A percentile compares a stretch with the other conserved stretches of the same genome.
These are phyloP conservation scores for Penicillium sp. DNA, from an alignment of 2,329 filamentous ascomycete genomes.

Conservation along the genomic window DNA sequence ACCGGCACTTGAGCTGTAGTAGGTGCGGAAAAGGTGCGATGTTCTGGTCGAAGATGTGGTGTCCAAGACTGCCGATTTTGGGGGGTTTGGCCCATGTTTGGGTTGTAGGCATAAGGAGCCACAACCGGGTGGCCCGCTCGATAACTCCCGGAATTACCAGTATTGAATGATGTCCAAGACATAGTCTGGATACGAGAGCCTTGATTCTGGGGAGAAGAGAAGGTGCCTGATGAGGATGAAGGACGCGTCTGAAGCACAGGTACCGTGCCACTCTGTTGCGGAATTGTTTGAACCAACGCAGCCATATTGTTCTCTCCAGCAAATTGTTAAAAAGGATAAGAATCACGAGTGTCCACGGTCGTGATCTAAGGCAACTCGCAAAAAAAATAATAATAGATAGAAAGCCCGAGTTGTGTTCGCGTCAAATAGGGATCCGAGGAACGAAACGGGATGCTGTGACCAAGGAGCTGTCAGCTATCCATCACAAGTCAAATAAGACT, in stretches of 20 bases:
- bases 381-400: slow-evolving; percentile 1
- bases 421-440: slow-evolving; percentile 20
- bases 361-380: slow-evolving; percentile 15
- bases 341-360: slow-evolving; percentile 21
- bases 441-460: slow-evolving; percentile 19
- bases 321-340: slow-evolving; percentile 13
- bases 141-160: slow-evolving; percentile 45
- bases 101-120: slow-evolving; percentile 77
- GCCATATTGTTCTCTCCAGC: slow-evolving; percentile 62
- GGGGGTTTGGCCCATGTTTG: slow-evolving; percentile 55
- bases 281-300: slow-evolving; percentile 77
- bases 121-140: slow-evolving; percentile 58
- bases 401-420: slow-evolving; percentile 7
- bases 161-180: slow-evolving; percentile 44
- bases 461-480: slow-evolving; percentile 24
- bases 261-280: slow-evolving; percentile 70
- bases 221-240: slow-evolving; percentile 61
- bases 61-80: slow-evolving; percentile 54
- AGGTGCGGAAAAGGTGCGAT: slow-evolving; percentile 55
- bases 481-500: slow-evolving; percentile 10
- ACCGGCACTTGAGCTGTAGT: slow-evolving; percentile 42
- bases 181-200: slow-evolving; percentile 37
- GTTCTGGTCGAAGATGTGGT: slow-evolving; percentile 57
- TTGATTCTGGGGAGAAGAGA: slow-evolving; percentile 42
- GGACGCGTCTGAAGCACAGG: slow-evolving; percentile 74